phyloP scores from a whole-genome alignment of 2,329 filamentous ascomycete genomes.

The Sporothrix brunneoviolacea region DNA sequence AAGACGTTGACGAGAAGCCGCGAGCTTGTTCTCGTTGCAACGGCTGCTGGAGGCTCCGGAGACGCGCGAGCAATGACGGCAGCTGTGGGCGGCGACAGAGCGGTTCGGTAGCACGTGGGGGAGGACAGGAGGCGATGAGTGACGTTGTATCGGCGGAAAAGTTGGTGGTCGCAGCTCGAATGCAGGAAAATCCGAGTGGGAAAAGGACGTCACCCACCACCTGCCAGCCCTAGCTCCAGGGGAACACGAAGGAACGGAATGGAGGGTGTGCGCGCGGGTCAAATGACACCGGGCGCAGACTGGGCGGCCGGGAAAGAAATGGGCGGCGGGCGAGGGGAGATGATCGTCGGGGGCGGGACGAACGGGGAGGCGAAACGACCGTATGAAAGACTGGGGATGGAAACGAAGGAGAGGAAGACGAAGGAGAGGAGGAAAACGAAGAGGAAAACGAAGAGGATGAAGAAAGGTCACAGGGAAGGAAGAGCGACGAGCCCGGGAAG shows the following conservation, averaged over 20 bases:
- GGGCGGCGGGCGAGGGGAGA: neutral
- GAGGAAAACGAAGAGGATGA: neutral
- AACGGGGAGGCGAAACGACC: neutral
- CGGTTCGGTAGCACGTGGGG: too few relatives aligned
- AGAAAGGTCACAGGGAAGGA: neutral
- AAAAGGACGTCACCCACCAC: constrained; percentile 5
- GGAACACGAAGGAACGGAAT: neutral
- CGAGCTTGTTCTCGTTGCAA: too few relatives aligned
- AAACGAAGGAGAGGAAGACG: neutral
- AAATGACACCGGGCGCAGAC: neutral
- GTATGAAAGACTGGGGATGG: too few relatives aligned
- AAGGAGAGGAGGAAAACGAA: neutral
- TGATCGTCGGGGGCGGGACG: neutral
- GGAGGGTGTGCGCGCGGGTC: neutral
- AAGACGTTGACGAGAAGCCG: neutral
- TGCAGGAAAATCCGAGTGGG: too few relatives aligned
- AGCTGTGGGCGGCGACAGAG: too few relatives aligned
- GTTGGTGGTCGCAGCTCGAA: too few relatives aligned
- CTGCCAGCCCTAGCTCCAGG: constrained; percentile 9
- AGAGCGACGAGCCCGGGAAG: neutral
- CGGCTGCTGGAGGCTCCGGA: too few relatives aligned
- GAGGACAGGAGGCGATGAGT: neutral
- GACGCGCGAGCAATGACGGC: too few relatives aligned
- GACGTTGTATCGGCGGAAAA: neutral
- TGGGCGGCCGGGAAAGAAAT: neutral